Base-by-base conservation (phyloP, 192 early-diverging fungal species). In the Funneliformis geosporum region DNA sequence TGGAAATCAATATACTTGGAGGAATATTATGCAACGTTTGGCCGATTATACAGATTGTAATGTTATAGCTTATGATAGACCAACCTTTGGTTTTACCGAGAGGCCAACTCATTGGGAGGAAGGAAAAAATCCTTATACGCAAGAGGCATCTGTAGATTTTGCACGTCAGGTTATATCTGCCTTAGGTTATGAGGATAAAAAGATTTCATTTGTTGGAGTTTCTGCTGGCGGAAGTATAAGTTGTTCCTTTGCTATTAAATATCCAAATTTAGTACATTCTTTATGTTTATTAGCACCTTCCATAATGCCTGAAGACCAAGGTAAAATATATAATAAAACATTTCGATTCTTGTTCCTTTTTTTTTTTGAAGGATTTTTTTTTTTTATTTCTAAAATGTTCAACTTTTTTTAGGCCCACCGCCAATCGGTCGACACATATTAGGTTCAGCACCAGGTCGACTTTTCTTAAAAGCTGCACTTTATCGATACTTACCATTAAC, bases 21-120 rank as follows among this genome's bases (percentile, higher is more conserved):
- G 50, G 60, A 11, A 44, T 44, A 50, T 25, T 16, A 69, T 79
- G 68, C 78, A 79, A 55, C 69, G 67, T 18, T 21, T 79, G 10
- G 78, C 78, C 43, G 70, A 79, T 64, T 28, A 47, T 61, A 79
- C 78, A 8, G 78, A 67, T 27, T 43, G 44, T 27, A 67, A 70
- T 40, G 78, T 79, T 12, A 43, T 79, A 25, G 78, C 78, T 21
- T 79, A 79, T 62, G 78, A 79, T 61, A 50, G 78, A 25, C 42
- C 39, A 16, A 40, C 50, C 9, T 79, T 73, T 44, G 78, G 78
- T 21, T 73, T 79, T 38, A 79, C 78, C 11, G 78, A 79, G 68
- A 50, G 78, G 42, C 65, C 65, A 14, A 44, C 23, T 4, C 28
- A 27, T 5, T 76, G 75, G 75, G 75, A 76, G 44, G 75, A 66